A percentile compares a stretch with the other conserved stretches of the same genome.
phyloP scores from a whole-genome alignment of 2,329 filamentous ascomycete species.

The Pleurostoma richardsiae region DNA sequence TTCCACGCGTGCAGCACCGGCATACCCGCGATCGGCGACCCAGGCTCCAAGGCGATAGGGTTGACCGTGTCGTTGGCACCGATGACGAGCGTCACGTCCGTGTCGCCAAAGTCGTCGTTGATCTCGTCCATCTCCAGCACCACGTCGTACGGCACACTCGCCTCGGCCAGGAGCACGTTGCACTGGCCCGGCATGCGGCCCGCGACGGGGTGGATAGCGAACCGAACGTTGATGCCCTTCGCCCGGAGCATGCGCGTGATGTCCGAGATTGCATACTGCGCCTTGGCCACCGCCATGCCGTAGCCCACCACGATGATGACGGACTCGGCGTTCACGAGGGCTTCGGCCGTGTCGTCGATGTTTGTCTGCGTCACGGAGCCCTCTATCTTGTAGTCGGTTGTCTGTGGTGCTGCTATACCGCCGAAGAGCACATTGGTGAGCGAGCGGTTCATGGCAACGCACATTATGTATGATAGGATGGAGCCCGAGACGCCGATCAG shows the following conservation, averaged over 20 bases:
- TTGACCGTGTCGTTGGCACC: conserved; percentile 93
- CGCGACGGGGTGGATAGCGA: conserved; percentile 86
- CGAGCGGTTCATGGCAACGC: conserved; percentile 86
- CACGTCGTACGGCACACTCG: conserved; percentile 84
- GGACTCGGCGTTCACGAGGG: conserved; percentile 69
- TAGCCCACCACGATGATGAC: conserved; percentile 91
- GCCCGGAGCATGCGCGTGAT: conserved; percentile 70
- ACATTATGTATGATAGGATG: conserved; percentile 83
- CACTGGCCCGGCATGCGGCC: conserved; percentile 92
- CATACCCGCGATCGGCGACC: conserved; percentile 85
- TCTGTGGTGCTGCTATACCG: conserved; percentile 62
- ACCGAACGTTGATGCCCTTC: conserved; percentile 76
- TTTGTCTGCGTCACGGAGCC: conserved; percentile 74
- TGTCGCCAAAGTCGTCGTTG: conserved; percentile 84
- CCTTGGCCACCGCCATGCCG: conserved; percentile 91
- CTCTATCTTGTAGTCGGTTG: conserved; percentile 68
- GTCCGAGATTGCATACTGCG: conserved; percentile 84
- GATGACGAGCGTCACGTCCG: conserved; percentile 82
- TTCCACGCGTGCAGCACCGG: conserved; percentile 91
- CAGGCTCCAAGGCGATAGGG: conserved; percentile 79
- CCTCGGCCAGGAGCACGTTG: conserved; percentile 85
- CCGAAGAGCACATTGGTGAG: conserved; percentile 88
- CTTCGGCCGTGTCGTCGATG: conserved; percentile 75
- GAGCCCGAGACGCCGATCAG: conserved; percentile 86
- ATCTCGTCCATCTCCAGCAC: conserved; percentile 96